A percentile compares a stretch with the other conserved stretches of the same genome.
Evolutionary conservation across 805 yeast species (phyloP).

Genomic region (Starmerella apis): DNA sequence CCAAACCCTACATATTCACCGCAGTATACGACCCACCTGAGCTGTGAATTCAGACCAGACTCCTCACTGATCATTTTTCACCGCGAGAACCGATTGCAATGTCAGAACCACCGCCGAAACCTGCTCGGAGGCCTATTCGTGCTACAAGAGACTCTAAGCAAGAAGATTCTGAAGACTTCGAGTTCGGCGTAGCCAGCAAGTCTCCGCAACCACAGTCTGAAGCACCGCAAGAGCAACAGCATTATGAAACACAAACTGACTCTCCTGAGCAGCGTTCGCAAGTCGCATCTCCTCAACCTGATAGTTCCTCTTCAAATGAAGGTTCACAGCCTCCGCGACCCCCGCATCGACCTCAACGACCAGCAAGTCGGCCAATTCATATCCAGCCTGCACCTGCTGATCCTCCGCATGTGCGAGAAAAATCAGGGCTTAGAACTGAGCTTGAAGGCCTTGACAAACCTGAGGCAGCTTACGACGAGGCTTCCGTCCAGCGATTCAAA

Average conservation of each 20-base stretch:
- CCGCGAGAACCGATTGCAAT: background rate
- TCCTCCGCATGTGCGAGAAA: constrained; percentile 7
- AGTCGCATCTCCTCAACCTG: no score
- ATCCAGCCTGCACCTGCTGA: constrained; percentile 20
- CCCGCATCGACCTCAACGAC: background rate
- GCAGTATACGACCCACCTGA: constrained; percentile 1
- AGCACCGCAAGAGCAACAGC: background rate
- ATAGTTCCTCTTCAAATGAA: background rate
- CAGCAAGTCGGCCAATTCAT: constrained; percentile 9
- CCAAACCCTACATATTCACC: background rate
- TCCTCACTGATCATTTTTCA: no score
- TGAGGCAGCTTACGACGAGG: constrained; percentile 9
- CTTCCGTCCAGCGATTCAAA: constrained; percentile 9
- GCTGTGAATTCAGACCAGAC: no score
- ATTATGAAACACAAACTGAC: background rate
- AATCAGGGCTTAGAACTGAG: constrained; percentile 7
- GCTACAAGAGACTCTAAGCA: background rate
- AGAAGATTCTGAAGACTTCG: constrained; percentile 1
- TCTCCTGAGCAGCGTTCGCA: background rate
- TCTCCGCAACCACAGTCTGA: background rate
- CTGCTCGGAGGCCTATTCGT: constrained; percentile 1
- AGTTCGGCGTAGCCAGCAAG: background rate
- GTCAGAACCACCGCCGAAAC: constrained; percentile 9
- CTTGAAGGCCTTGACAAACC: constrained; percentile 14
- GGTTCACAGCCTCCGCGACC: background rate